Conservation (phyloP, 2,329 filamentous ascomycete species). For the Calonectria ilicicola region DNA sequence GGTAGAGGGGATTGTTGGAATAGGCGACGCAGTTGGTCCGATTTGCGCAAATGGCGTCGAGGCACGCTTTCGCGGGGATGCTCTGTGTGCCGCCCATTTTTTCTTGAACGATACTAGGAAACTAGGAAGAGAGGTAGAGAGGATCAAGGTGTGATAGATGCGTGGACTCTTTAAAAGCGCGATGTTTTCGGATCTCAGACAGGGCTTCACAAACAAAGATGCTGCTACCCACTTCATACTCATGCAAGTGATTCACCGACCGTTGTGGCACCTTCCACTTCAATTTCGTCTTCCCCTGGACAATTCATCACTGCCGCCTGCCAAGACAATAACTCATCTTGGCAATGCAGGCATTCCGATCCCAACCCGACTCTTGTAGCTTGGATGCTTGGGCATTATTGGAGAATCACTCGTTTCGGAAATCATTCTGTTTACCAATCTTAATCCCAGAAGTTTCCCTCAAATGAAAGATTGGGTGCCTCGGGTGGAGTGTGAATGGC, state of each 20-base stretch:
- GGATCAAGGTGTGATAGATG: not conserved
- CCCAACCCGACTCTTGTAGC: not conserved
- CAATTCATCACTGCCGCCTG: not conserved
- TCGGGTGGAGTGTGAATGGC: not conserved
- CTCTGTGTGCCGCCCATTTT: conserved; percentile 59
- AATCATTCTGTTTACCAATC: not conserved
- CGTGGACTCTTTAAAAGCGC: not conserved
- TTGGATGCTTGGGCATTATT: not conserved
- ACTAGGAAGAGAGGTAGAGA: not conserved
- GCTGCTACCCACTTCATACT: not conserved
- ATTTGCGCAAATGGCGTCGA: conserved; percentile 59
- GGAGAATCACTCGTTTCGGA: not conserved
- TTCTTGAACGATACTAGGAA: not conserved
- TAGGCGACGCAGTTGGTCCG: conserved; percentile 60
- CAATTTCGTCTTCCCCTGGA: not conserved
- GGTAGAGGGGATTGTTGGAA: conserved; percentile 57
- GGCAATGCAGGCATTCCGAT: not conserved
- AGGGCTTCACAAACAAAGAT: not conserved
- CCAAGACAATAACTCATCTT: not conserved
- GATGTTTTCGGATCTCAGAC: not conserved
- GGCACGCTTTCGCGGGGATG: conserved; percentile 57
- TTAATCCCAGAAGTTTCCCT: not conserved
- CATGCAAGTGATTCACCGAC: not conserved
- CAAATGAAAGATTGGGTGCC: not conserved
- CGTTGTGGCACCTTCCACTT: not conserved